Conservation (phyloP, 495 filamentous ascomycete species). For the Monascus purpureus region DNA sequence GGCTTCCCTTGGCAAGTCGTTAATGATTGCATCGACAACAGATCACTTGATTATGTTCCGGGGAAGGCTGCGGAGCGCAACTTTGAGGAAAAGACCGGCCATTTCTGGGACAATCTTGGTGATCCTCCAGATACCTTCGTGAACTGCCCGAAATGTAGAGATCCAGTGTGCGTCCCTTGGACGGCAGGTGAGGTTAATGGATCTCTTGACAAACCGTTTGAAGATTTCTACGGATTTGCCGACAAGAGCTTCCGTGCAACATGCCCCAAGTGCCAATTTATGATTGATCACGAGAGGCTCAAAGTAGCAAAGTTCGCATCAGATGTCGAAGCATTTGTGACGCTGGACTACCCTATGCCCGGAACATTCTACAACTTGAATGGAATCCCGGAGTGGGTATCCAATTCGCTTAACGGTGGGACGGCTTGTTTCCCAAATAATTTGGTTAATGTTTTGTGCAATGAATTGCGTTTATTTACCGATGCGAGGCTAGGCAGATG, state of each 20-base stretch:
- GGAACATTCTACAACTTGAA: constrained; percentile 42
- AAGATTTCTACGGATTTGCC: constrained; percentile 39
- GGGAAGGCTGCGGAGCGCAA: constrained; percentile 23
- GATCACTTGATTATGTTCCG: constrained; percentile 46
- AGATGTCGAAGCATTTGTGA: constrained; percentile 34
- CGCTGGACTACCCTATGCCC: constrained; percentile 39
- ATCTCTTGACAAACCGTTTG: constrained; percentile 11
- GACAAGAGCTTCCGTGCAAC: constrained; percentile 40
- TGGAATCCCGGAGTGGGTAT: constrained; percentile 13
- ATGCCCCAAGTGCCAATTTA: constrained; percentile 33
- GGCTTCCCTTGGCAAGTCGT: constrained; percentile 61
- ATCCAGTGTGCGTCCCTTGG: constrained; percentile 38
- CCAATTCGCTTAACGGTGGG: background rate
- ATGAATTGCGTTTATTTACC: constrained; percentile 19
- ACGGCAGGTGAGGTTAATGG: constrained; percentile 33
- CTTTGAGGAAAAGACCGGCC: constrained; percentile 39
- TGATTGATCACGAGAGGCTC: constrained; percentile 35
- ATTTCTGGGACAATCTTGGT: constrained; percentile 44
- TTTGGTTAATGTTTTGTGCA: constrained; percentile 31
- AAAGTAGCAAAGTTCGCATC: constrained; percentile 40
- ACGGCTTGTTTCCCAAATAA: constrained; percentile 42
- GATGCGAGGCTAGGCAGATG: constrained; percentile 4
- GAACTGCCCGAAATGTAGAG: constrained; percentile 42
- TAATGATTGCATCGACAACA: constrained; percentile 47
- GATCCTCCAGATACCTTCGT: constrained; percentile 35